These are phyloP conservation scores for Podospora didyma DNA, from an alignment of 495 filamentous ascomycete species.

Conservation along the genomic window DNA sequence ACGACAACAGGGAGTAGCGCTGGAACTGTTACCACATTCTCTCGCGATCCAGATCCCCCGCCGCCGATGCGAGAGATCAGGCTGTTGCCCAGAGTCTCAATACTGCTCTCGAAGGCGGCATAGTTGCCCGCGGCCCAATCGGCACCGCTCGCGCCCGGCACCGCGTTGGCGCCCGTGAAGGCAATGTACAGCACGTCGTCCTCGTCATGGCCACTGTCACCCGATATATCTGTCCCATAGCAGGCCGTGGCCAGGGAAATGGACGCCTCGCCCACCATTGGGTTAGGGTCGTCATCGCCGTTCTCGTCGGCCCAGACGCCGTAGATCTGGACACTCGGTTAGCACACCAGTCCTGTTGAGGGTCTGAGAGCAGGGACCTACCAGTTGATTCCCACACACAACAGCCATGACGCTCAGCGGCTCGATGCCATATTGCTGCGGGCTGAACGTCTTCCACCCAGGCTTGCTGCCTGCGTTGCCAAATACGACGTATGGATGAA, in stretches of 20 bases:
- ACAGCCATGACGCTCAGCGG: slow-evolving; percentile 62
- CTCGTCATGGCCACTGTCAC: slow-evolving; percentile 44
- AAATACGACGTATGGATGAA: slow-evolving; percentile 66
- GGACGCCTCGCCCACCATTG: slow-evolving; percentile 54
- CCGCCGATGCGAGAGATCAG: slow-evolving; percentile 23
- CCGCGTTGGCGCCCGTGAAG: slow-evolving; percentile 46
- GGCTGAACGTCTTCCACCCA: slow-evolving; percentile 47
- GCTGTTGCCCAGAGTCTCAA: slow-evolving; percentile 44
- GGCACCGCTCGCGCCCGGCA: slow-evolving; percentile 43
- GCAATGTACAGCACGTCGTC: slow-evolving; percentile 55
- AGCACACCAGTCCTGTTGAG: not conserved
- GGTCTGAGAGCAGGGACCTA: slow-evolving; percentile 13
- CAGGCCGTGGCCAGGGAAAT: slow-evolving; percentile 55
- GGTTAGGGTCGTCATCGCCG: slow-evolving; percentile 41
- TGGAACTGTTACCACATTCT: no score
- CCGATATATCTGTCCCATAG: slow-evolving; percentile 42
- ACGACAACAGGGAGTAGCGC: no score
- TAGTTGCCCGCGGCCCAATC: slow-evolving; percentile 44
- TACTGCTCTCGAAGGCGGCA: slow-evolving; percentile 45
- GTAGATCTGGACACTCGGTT: slow-evolving; percentile 31
- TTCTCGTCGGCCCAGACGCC: slow-evolving; percentile 67
- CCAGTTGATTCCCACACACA: slow-evolving; percentile 54
- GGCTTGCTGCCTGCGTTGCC: slow-evolving; percentile 46
- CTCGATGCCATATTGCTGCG: slow-evolving; percentile 46
- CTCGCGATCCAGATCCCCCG: no score